Conservation (phyloP, 1,284 basidiomycete genomes). For the Amylostereum chailletii region DNA sequence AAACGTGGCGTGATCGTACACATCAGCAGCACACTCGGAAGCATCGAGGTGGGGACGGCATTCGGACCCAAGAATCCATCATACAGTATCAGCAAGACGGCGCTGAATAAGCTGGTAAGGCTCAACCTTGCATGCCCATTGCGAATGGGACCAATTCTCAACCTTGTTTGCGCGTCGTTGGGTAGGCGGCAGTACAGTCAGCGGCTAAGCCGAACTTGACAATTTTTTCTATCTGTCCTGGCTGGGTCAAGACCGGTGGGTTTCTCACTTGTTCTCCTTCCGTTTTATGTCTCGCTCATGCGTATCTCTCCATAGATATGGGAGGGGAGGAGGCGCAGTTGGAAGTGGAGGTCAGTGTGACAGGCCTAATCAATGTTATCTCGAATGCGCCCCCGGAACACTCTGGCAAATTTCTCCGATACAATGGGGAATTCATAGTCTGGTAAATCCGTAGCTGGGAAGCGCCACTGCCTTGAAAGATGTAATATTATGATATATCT, state of each 20-base stretch:
- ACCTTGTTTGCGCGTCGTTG: not conserved
- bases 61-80: conserved; percentile 1
- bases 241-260: conserved; percentile 16
- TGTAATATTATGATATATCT: not conserved
- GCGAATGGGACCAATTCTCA: not conserved
- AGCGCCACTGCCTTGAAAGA: not conserved
- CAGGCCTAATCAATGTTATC: not conserved
- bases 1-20: conserved; percentile 17
- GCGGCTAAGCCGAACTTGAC: conserved; percentile 14
- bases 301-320: not conserved
- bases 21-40: conserved; percentile 16
- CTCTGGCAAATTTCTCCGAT: not conserved
- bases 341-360: not conserved
- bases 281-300: not conserved
- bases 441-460: not conserved
- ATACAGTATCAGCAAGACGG: conserved; percentile 8
- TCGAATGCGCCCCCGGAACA: not conserved
- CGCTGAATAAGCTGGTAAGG: conserved; percentile 10
- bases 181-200: conserved; percentile 15
- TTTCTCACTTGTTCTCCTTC: not conserved
- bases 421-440: not conserved
- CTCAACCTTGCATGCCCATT: not conserved
- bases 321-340: not conserved
- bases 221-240: conserved; percentile 15
- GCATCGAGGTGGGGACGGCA: conserved; percentile 13